A percentile compares a stretch with the other conserved stretches of the same genome.
These are phyloP conservation scores for Penicillium sp. DNA, from an alignment of 2,329 filamentous ascomycete genomes.

Conservation along the genomic window DNA sequence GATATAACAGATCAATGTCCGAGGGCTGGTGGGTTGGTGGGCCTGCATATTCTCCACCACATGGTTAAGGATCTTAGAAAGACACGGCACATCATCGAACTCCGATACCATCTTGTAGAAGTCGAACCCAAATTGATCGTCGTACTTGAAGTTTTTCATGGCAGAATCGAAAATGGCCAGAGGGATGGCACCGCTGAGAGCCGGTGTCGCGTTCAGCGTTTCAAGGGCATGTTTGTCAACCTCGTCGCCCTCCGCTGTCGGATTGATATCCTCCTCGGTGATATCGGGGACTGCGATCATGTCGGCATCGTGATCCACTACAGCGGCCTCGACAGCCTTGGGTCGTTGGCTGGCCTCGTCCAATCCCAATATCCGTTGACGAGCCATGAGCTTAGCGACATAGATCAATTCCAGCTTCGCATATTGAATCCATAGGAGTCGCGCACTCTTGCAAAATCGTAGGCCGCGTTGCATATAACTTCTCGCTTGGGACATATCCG, in stretches of 20 bases:
- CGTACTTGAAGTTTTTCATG: slow-evolving; percentile 72
- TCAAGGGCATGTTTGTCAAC: slow-evolving; percentile 59
- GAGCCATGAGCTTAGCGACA: slow-evolving; percentile 74
- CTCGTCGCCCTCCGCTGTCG: slow-evolving; percentile 53
- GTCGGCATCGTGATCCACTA: slow-evolving; percentile 51
- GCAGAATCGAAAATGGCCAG: slow-evolving; percentile 87
- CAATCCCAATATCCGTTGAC: slow-evolving; percentile 66
- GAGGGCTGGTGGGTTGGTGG: slow-evolving; percentile 59
- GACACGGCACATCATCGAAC: slow-evolving; percentile 67
- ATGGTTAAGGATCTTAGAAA: slow-evolving; percentile 68
- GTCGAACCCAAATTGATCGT: slow-evolving; percentile 63
- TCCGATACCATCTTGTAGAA: slow-evolving; percentile 79
- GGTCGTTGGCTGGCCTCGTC: slow-evolving; percentile 47
- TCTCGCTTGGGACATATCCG: slow-evolving; percentile 82
- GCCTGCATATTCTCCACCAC: slow-evolving; percentile 64
- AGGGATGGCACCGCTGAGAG: slow-evolving; percentile 88
- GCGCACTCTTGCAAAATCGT: slow-evolving; percentile 78
- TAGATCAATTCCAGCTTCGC: slow-evolving; percentile 90
- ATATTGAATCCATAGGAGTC: slow-evolving; percentile 82
- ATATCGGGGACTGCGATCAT: slow-evolving; percentile 60
- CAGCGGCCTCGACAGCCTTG: slow-evolving; percentile 35
- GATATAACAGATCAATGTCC: slow-evolving; percentile 69
- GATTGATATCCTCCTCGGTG: slow-evolving; percentile 62
- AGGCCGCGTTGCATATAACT: slow-evolving; percentile 86
- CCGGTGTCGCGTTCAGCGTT: slow-evolving; percentile 69